These are phyloP conservation scores for Arthrobotrys pseudoclavata DNA, from an alignment of 2,329 filamentous ascomycete genomes.

Conservation along the genomic window DNA sequence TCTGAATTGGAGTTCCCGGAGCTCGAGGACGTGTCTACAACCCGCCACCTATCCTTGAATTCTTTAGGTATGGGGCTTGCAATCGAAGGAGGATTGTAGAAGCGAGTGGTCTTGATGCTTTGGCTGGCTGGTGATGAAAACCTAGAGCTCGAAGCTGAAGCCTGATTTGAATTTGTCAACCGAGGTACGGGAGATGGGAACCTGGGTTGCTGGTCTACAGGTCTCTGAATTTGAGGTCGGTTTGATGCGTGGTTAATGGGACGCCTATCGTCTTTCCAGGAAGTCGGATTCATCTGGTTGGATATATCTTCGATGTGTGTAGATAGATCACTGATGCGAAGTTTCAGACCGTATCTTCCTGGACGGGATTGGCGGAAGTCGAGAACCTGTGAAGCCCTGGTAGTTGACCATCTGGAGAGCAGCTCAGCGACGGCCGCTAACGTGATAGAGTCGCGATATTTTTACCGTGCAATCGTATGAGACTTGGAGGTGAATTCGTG, in stretches of 20 bases:
- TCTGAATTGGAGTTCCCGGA: neutral
- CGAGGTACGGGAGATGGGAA: neutral
- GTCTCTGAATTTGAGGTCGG: neutral
- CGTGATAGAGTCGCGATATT: neutral
- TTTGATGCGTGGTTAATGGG: neutral
- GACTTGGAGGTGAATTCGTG: neutral
- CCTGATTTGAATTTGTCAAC: neutral
- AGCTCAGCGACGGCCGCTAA: neutral
- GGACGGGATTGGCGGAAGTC: neutral
- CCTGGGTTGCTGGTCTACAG: neutral
- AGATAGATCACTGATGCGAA: neutral
- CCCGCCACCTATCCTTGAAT: conserved; percentile 38
- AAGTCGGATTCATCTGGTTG: conserved; percentile 1
- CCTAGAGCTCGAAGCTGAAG: neutral
- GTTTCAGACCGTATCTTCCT: neutral
- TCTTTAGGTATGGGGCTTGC: conserved; percentile 24
- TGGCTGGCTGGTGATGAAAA: neutral
- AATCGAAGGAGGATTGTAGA: neutral
- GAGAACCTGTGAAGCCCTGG: conserved; percentile 3
- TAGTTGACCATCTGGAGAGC: conserved; percentile 2
- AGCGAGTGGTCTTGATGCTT: neutral
- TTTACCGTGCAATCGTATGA: neutral
- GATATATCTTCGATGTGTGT: neutral
- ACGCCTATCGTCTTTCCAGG: neutral
- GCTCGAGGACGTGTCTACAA: conserved; percentile 18